Base-by-base conservation (phyloP, 2,329 filamentous ascomycete species). In the Paecilomyces sp. region DNA sequence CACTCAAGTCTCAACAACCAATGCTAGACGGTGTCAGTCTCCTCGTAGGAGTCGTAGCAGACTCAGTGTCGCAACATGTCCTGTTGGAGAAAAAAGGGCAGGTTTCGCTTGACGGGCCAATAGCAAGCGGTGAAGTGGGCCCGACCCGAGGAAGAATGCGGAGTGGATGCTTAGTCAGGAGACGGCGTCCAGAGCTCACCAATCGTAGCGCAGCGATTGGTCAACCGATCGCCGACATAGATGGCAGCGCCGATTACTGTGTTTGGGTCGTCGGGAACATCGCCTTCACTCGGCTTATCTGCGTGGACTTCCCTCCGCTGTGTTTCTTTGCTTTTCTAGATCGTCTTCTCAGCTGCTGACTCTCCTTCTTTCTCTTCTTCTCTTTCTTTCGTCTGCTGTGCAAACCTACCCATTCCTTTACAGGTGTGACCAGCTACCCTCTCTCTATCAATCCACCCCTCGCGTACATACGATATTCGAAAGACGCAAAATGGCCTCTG, bases 401-500 rank as follows among this genome's bases (percentile, higher is more conserved):
- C 31, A 33, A 33, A 33, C 31, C 31, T 33, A 33, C 31, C 31
- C 31, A 33, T 11, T 33, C 31, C 31, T 33, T 33, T 33, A 15
- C 41, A 47, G 41, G 13, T 22, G 41, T 22, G 41, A 47, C 41
- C 41, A 47, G 41, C 41, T 18, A 18, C 13, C 18, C 41, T 6
- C n/a, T 18, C 41, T 8, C 41, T 33, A 22, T 47, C 25, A 28
- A 18, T n/a, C 13, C 15, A 47, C 7, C 15, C 36, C 36, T 18
- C n/a, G 15, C 41, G n/a, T 41, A 41, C 41, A 22, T 18, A 47
- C 41, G n/a, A 41, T 33, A 4, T n/a, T 18, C 36, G 13, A 41
- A 41, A 41, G 36, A 47, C 41, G 18, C 68, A 71, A 67, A 65
- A 77, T 77, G 72, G 75, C 76, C 51, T 70, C 73, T 22, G 74